phyloP scores from a whole-genome alignment of 176 grass and related monocot genomes.

The Themeda triandra region DNA sequence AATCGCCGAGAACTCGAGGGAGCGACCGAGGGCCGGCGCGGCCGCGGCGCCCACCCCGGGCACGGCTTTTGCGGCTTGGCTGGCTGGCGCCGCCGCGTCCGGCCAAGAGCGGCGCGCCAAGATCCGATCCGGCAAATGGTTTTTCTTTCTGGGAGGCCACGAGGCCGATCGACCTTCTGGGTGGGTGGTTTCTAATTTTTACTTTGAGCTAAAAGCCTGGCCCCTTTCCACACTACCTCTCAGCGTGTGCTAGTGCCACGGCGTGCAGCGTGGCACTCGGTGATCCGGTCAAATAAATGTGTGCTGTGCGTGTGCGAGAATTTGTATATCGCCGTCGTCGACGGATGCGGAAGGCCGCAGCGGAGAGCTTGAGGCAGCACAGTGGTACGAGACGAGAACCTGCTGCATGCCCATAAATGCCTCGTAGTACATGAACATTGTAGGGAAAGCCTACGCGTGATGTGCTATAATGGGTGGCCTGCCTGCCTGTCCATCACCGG shows the following conservation, averaged over 20 bases:
- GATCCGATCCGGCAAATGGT: conserved; percentile 38
- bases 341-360: background rate
- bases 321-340: background rate
- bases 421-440: background rate
- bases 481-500: background rate
- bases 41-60: background rate
- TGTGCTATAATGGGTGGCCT: background rate
- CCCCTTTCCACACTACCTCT: background rate
- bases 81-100: background rate
- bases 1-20: background rate
- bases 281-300: too few relatives aligned
- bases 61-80: conserved; percentile 30
- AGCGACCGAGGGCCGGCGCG: background rate
- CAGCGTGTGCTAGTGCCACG: too few relatives aligned
- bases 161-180: background rate
- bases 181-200: too few relatives aligned
- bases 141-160: background rate
- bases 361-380: background rate
- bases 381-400: too few relatives aligned
- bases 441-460: background rate
- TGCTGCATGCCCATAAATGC: background rate
- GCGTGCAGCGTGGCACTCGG: too few relatives aligned
- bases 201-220: background rate
- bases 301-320: too few relatives aligned
- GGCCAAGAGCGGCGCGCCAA: conserved; percentile 29